Percentiles rank a stretch among this genome's conserved stretches.
These are phyloP conservation scores for Cymbopogon flexuosus DNA, from an alignment of 202 grass and related monocot genomes.

Conservation along the genomic window DNA sequence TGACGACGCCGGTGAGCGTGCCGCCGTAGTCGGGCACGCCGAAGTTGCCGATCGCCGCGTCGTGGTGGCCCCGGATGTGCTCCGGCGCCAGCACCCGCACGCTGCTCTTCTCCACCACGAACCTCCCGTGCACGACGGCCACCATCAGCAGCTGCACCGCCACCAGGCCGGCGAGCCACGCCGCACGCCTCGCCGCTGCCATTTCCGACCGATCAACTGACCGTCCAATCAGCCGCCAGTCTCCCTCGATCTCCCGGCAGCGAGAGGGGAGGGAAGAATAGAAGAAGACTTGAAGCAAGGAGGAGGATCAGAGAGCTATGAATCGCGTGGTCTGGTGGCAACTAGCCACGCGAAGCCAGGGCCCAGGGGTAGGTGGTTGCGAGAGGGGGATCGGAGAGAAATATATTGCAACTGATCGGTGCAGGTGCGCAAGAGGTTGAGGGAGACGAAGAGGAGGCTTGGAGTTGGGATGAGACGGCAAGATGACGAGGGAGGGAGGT, in stretches of 20 bases:
- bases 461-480: background rate
- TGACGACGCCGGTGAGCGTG: conserved; percentile 70
- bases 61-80: conserved; percentile 66
- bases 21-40: conserved; percentile 84
- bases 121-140: conserved; percentile 35
- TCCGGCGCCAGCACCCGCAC: conserved; percentile 64
- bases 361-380: background rate
- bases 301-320: background rate
- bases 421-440: background rate
- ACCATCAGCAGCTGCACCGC: conserved; percentile 12
- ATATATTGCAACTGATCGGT: background rate
- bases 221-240: background rate
- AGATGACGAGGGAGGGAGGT: conserved; percentile 14
- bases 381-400: background rate
- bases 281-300: conserved; percentile 5
- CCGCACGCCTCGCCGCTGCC: background rate
- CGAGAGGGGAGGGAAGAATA: background rate
- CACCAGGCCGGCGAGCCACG: conserved; percentile 17
- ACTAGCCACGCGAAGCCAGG: background rate
- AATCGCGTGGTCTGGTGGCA: conserved; percentile 27
- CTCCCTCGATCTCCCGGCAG: no score
- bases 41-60: conserved; percentile 87
- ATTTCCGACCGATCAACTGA: background rate
- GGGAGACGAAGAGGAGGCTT: background rate
- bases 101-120: conserved; percentile 92